Base-by-base conservation (phyloP, 306 rosid species). In the Dalbergia oliveri region DNA sequence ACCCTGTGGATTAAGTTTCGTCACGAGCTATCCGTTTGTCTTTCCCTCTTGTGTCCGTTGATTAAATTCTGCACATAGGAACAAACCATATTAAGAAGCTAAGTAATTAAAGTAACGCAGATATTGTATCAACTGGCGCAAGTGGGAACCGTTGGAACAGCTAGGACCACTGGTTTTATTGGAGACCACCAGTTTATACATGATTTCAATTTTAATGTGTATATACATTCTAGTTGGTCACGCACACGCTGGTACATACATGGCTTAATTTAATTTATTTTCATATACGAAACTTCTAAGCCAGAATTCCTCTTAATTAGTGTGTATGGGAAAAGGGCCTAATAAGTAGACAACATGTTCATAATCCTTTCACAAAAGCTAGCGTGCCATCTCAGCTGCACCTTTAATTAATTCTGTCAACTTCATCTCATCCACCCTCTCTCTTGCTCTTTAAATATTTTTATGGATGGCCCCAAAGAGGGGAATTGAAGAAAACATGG, bases 21-120 rank as follows among this genome's bases (percentile, higher is more conserved):
- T 67, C 56, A 67, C 56, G 72, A 43, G 56, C 15, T 43, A 44
- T 67, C 72, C 54, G 56, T 44, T 67, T 60, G 60, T 16, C 18
- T 13, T 9, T 43, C 47, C 11, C 47, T 9, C 47, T 43, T 56
- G 31, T 11, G 0, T 56, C 61, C n/a, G 21, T 47, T 47, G 15
- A 11, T 47, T 21, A 4, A 19, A 1, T 21, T 58, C 14, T 58
- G 35, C 5, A 11, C 15, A 9, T 11, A 43, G 0, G 11, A 43
- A 43, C 47, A 43, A 43, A 9, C 47, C 47, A 43, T 43, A 6
- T 43, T 37, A 5, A 37, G 7, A 6, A 37, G 5, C 5, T 37
- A 37, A 37, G 7, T 6, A 37, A 37, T 5, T 43, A 43, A 8
- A 43, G 9, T 43, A 43, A 43, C 11, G 10, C 34, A 58, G 63